Evolutionary conservation across 2,329 filamentous ascomycete genomes (phyloP).

Genomic region (Arthrobotrys conoides): DNA sequence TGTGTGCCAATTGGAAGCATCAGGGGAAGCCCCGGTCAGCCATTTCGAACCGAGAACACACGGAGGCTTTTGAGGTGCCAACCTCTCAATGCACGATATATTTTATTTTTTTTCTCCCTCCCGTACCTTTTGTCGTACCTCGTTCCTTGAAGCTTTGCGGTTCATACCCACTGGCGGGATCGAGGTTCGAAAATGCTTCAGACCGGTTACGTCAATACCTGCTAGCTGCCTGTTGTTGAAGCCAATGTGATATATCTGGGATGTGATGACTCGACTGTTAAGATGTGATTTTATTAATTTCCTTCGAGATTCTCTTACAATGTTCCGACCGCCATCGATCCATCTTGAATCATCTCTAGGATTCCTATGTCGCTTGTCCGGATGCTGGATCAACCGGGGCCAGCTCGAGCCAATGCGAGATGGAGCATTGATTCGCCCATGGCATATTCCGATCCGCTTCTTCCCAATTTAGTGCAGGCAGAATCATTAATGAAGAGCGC

Average conservation of each 20-base stretch:
- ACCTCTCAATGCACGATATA: constrained; percentile 24
- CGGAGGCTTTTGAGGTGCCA: constrained; percentile 31
- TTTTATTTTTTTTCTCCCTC: background rate
- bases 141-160: constrained; percentile 18
- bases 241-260: background rate
- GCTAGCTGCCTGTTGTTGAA: no score
- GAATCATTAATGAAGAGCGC: constrained; percentile 48
- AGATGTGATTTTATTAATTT: constrained; percentile 2
- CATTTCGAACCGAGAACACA: constrained; percentile 34
- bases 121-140: constrained; percentile 8
- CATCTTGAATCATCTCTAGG: constrained; percentile 45
- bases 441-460: constrained; percentile 33
- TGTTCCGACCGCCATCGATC: constrained; percentile 33
- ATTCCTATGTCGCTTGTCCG: constrained; percentile 32
- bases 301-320: constrained; percentile 12
- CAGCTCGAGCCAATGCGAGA: constrained; percentile 20
- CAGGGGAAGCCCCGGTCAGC: constrained; percentile 16
- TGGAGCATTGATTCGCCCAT: constrained; percentile 51
- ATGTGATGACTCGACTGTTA: background rate
- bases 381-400: constrained; percentile 34
- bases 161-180: background rate
- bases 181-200: background rate
- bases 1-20: constrained; percentile 13
- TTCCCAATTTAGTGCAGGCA: constrained; percentile 53
- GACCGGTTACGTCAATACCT: background rate